Conservation (phyloP, 371 early-diverging fungal genomes). For the Mucor saturninus region DNA sequence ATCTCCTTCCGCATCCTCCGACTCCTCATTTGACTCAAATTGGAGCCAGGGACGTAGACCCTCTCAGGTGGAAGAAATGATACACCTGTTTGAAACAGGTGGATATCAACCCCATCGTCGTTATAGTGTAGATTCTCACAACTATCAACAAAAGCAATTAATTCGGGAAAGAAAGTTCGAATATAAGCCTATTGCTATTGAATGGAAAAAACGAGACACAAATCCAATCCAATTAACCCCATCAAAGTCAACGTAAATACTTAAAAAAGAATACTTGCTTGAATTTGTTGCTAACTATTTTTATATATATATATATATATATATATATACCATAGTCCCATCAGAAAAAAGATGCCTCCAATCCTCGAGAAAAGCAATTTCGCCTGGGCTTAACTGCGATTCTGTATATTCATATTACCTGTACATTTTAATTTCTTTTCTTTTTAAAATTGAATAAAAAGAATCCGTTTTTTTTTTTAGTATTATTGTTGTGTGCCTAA, state of each 20-base stretch:
- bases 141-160: background rate
- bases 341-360: constrained; percentile 10
- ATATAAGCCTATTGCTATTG: constrained; percentile 23
- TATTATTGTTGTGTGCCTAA: background rate
- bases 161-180: constrained; percentile 24
- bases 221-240: constrained; percentile 3
- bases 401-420: background rate
- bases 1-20: constrained; percentile 11
- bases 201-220: constrained; percentile 28
- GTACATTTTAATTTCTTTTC: background rate
- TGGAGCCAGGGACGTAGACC: constrained; percentile 9
- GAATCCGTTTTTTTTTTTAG: background rate
- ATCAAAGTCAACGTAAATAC: constrained; percentile 22
- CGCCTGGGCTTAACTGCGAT: background rate
- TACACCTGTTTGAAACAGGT: constrained; percentile 22
- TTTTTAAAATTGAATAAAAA: background rate
- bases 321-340: constrained; percentile 3
- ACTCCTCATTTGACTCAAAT: constrained; percentile 1
- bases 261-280: background rate
- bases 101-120: constrained; percentile 6
- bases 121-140: constrained; percentile 12
- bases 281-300: background rate
- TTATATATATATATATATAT: too few relatives aligned
- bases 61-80: constrained; percentile 19
- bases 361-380: constrained; percentile 9